phyloP scores from a whole-genome alignment of 2,329 filamentous ascomycete species.

The Ophiostoma himal-ulmi region DNA sequence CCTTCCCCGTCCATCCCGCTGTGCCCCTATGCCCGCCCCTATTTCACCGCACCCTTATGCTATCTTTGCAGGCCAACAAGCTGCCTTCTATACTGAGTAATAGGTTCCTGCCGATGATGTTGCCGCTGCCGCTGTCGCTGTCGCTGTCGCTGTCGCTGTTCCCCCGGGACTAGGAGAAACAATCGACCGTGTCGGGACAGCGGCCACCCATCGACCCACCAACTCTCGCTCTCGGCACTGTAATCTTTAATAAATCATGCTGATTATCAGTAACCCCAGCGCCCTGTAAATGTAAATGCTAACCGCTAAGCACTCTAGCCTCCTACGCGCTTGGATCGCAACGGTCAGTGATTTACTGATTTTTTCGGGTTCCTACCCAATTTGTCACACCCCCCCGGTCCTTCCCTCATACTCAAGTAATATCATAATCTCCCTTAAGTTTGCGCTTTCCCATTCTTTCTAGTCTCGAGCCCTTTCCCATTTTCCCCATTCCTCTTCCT shows the following conservation, averaged over 20 bases:
- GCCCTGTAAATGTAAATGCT: not conserved
- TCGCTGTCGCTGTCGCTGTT: not conserved
- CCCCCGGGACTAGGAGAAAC: not conserved
- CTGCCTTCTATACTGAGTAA: not conserved
- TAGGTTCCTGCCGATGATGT: not conserved
- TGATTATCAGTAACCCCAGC: not conserved
- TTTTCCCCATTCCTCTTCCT: not conserved
- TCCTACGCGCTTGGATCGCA: conserved; percentile 14
- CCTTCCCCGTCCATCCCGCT: not conserved
- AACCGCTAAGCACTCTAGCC: not conserved
- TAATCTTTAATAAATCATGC: not conserved
- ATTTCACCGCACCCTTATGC: not conserved
- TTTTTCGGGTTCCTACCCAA: not conserved
- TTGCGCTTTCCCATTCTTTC: not conserved
- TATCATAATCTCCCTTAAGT: conserved; percentile 6
- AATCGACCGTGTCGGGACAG: not conserved
- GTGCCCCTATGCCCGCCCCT: not conserved
- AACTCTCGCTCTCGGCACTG: not conserved
- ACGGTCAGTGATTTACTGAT: conserved; percentile 3
- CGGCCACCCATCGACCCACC: not conserved
- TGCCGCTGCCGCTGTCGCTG: not conserved
- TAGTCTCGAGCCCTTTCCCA: not conserved
- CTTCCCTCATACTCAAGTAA: not conserved
- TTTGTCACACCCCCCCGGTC: conserved; percentile 2
- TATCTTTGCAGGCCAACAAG: not conserved